Percentiles rank a stretch among this genome's conserved stretches.
Conservation (phyloP, 148 eudicot genomes). For the Selenicereus undatus region DNA sequence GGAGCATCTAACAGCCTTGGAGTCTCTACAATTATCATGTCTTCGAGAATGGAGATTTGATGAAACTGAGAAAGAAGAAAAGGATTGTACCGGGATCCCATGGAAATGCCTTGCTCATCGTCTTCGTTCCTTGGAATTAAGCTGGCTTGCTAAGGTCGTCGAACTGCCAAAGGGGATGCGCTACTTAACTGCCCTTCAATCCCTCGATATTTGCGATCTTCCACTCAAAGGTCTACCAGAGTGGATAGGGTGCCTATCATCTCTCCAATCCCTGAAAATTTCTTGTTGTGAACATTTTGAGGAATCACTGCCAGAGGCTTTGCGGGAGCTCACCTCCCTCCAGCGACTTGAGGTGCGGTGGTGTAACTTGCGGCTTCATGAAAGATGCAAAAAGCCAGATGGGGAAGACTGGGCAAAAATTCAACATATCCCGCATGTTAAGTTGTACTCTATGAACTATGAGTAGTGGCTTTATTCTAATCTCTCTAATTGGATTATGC, state of each 20-base stretch:
- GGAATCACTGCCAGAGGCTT: background rate
- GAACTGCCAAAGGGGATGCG: conserved; percentile 22
- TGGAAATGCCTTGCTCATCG: too few species aligned
- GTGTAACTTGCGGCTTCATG: background rate
- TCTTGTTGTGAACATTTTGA: background rate
- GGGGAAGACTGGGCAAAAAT: conserved; percentile 24
- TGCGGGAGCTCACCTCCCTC: conserved; percentile 19
- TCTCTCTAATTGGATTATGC: too few species aligned
- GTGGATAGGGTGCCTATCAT: conserved; percentile 7
- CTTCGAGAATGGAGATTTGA: background rate
- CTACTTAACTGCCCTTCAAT: conserved; percentile 16
- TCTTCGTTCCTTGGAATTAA: too few species aligned
- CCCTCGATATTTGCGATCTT: background rate
- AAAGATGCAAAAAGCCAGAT: conserved; percentile 17
- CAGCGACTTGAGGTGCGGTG: conserved; percentile 6
- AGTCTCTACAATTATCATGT: conserved; percentile 1
- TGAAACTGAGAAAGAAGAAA: background rate
- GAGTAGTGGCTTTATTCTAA: too few species aligned
- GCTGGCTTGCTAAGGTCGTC: background rate
- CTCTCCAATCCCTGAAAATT: conserved; percentile 17
- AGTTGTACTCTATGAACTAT: too few species aligned
- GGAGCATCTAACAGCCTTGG: conserved; percentile 25
- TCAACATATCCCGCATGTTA: conserved; percentile 10
- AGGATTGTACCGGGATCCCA: too few species aligned
- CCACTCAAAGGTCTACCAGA: background rate